Evolutionary conservation across 2,329 filamentous ascomycete genomes (phyloP).

Genomic region (Onygenales sp.): DNA sequence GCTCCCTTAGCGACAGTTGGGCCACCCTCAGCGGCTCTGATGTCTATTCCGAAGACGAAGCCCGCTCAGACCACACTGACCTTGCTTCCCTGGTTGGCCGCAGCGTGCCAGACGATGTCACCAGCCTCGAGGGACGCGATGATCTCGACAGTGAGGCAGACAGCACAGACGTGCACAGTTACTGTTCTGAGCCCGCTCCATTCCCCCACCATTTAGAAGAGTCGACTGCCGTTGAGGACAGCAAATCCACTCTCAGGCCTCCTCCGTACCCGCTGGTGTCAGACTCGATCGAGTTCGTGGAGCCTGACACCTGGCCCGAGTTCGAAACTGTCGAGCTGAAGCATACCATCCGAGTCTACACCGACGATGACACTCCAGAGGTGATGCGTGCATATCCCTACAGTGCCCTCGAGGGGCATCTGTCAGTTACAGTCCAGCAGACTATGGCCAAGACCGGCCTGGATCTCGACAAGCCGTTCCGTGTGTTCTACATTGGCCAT

Average conservation of each 20-base stretch:
- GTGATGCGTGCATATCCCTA: constrained; percentile 15
- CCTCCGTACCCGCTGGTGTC: constrained; percentile 9
- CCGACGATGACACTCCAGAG: constrained; percentile 21
- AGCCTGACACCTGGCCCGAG: constrained; percentile 32
- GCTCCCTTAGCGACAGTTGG: constrained; percentile 37
- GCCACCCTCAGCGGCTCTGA: constrained; percentile 36
- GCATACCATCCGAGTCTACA: constrained; percentile 31
- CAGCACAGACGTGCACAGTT: constrained; percentile 23
- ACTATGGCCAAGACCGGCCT: constrained; percentile 33
- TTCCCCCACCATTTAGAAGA: not conserved
- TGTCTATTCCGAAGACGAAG: constrained; percentile 35
- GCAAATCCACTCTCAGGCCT: not conserved
- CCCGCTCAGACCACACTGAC: constrained; percentile 36
- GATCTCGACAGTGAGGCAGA: constrained; percentile 25
- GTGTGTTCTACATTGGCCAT: constrained; percentile 35
- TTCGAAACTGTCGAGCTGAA: constrained; percentile 32
- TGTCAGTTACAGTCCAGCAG: constrained; percentile 35
- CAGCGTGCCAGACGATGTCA: constrained; percentile 33
- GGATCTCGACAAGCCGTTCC: constrained; percentile 34
- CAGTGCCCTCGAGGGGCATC: constrained; percentile 20
- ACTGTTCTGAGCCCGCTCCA: constrained; percentile 15
- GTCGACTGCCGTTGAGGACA: not conserved
- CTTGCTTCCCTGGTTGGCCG: constrained; percentile 34
- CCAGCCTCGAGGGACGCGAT: constrained; percentile 33
- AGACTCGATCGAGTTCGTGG: constrained; percentile 33